These are phyloP conservation scores for Mucor saturninus DNA, from an alignment of 371 early-diverging fungal species.

Conservation along the genomic window DNA sequence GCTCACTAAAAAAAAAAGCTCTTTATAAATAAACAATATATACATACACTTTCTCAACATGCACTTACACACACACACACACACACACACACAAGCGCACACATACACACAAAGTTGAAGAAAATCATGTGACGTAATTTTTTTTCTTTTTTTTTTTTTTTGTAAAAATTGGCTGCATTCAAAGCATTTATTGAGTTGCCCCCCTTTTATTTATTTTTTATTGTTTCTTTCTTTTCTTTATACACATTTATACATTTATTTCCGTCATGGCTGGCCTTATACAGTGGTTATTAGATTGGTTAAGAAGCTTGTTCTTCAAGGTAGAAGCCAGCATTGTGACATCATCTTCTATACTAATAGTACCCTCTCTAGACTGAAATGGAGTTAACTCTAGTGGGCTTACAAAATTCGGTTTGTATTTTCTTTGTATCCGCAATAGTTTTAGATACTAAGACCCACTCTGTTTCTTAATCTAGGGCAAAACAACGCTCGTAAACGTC, in stretches of 20 bases:
- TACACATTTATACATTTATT: background rate
- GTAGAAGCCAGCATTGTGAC: slow-evolving; percentile 41
- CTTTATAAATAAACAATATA: background rate
- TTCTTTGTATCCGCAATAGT: background rate
- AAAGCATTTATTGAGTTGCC: background rate
- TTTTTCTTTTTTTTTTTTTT: background rate
- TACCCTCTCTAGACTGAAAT: slow-evolving; percentile 75
- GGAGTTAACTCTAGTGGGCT: slow-evolving; percentile 97
- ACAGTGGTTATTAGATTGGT: slow-evolving; percentile 86
- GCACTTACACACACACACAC: too few species aligned
- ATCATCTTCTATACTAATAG: background rate
- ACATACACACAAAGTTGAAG: background rate
- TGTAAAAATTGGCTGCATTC: background rate
- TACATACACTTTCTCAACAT: background rate
- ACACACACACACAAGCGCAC: background rate
- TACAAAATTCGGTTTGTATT: slow-evolving; percentile 71
- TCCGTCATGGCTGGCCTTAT: slow-evolving; percentile 66
- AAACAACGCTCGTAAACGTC: slow-evolving; percentile 97
- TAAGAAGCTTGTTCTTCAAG: slow-evolving; percentile 92
- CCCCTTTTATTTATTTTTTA: background rate
- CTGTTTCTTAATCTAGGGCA: slow-evolving; percentile 69
- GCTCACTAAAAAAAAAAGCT: slow-evolving; percentile 64
- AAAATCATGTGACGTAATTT: background rate
- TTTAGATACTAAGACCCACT: background rate
- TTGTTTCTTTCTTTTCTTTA: background rate